Conservation (phyloP, 495 filamentous ascomycete species). For the Mytilinidion resinicola region DNA sequence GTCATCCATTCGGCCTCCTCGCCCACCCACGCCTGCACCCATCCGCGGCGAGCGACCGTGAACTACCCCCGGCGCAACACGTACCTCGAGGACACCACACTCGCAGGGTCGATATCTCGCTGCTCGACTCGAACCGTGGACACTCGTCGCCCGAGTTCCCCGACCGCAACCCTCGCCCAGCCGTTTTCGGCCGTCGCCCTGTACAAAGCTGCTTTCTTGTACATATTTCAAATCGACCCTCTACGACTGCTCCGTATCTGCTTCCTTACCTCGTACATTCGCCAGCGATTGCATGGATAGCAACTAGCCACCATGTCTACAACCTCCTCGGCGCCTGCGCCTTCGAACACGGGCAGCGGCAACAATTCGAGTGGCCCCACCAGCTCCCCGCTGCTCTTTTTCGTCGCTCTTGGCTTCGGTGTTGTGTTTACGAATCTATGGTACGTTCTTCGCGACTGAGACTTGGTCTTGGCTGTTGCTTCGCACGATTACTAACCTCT, state of each 20-base stretch:
- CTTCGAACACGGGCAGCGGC: background rate
- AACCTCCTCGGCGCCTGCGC: background rate
- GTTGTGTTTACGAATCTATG: constrained; percentile 99
- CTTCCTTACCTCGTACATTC: background rate
- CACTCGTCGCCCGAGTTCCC: no score
- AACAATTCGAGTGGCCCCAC: constrained; percentile 46
- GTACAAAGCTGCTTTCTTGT: background rate
- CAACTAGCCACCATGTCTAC: background rate
- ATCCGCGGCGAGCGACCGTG: no score
- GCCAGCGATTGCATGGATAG: background rate
- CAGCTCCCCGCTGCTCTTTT: constrained; percentile 90
- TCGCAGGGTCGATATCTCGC: no score
- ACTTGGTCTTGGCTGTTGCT: background rate
- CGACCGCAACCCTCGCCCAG: background rate
- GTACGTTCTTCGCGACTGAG: constrained; percentile 44
- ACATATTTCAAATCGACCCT: background rate
- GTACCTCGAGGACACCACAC: no score
- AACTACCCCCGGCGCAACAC: no score
- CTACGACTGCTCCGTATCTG: background rate
- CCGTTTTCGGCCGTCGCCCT: background rate
- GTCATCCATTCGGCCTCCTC: no score
- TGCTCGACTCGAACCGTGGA: no score
- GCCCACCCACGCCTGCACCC: no score
- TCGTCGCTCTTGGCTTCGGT: constrained; percentile 94
- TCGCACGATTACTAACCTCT: no score